Conservation (phyloP, 2,329 filamentous ascomycete genomes). For the Fusarium gaditjirri region DNA sequence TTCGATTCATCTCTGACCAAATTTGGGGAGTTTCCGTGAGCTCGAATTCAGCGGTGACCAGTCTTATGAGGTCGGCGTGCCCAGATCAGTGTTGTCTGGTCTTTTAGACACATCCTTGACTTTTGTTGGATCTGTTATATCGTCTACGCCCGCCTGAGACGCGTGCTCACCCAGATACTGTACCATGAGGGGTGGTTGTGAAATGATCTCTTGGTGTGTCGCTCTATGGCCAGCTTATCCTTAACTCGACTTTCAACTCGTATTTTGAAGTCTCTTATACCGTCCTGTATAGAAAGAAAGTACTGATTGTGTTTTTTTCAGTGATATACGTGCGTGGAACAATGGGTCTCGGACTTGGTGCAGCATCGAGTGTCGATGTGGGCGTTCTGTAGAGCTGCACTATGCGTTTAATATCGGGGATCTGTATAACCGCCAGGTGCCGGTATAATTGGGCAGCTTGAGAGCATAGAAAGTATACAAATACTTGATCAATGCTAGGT, state of each 20-base stretch:
- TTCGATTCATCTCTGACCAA: background rate
- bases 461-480: background rate
- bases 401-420: background rate
- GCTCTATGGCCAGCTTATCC: background rate
- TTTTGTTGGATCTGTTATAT: background rate
- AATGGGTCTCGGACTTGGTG: background rate
- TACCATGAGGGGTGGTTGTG: background rate
- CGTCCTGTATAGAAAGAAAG: background rate
- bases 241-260: background rate
- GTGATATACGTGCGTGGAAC: background rate
- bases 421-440: background rate
- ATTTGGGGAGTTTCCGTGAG: background rate
- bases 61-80: background rate
- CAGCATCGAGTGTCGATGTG: background rate
- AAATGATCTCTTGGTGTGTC: background rate
- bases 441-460: background rate
- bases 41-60: background rate
- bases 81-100: background rate
- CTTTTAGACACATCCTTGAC: background rate
- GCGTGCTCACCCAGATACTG: background rate
- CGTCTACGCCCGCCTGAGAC: background rate
- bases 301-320: background rate
- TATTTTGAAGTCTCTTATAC: background rate
- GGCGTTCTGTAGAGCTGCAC: background rate
- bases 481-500: background rate